These are phyloP conservation scores for Pouteria campechiana DNA, from an alignment of 179 eudicot species.

Conservation along the genomic window DNA sequence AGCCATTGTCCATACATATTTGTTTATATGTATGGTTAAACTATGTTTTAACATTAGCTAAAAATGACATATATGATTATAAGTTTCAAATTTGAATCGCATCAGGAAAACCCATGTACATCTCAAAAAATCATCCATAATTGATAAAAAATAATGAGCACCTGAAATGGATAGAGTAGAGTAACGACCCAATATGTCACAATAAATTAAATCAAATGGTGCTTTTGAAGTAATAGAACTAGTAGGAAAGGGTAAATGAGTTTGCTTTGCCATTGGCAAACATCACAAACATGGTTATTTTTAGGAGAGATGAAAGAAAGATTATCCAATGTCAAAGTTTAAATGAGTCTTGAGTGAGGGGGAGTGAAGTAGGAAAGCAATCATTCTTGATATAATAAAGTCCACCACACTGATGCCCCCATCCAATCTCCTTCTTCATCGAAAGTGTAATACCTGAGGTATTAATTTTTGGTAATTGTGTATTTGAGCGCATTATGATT, in stretches of 20 bases:
- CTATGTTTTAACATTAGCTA: neutral
- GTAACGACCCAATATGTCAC: slow-evolving; percentile 4
- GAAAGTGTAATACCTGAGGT: too few species aligned
- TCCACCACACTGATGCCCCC: neutral
- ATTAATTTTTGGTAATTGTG: too few species aligned
- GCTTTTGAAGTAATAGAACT: neutral
- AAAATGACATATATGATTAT: neutral
- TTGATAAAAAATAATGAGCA: slow-evolving; percentile 7
- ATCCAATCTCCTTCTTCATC: neutral
- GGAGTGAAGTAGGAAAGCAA: too few species aligned
- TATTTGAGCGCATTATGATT: too few species aligned
- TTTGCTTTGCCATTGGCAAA: neutral
- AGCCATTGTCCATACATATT: neutral
- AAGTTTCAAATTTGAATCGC: slow-evolving; percentile 1
- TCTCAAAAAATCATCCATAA: slow-evolving; percentile 1
- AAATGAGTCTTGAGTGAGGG: neutral
- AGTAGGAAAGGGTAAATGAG: slow-evolving; percentile 2
- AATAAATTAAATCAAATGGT: slow-evolving; percentile 1
- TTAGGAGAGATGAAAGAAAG: neutral
- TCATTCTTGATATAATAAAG: neutral
- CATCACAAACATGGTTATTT: neutral
- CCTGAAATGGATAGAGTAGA: neutral
- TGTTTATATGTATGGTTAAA: neutral
- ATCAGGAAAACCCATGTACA: slow-evolving; percentile 1
- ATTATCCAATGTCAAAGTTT: neutral